These are phyloP conservation scores for Diaporthe caulivora DNA, from an alignment of 2,329 filamentous ascomycete species.

Conservation along the genomic window DNA sequence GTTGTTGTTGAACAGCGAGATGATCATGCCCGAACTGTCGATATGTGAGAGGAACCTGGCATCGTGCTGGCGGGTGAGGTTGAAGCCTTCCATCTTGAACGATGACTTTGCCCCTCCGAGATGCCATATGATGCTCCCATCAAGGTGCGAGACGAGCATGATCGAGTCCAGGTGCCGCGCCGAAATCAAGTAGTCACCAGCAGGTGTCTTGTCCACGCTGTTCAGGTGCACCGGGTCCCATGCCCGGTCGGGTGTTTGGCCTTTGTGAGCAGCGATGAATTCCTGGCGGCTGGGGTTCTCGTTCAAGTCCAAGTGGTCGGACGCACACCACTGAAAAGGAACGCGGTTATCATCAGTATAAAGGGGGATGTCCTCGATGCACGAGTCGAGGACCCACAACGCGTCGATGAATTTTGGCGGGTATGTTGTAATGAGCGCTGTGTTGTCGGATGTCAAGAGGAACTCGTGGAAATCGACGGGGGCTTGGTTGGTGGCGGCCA, in stretches of 20 bases:
- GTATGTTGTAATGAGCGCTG: conserved; percentile 31
- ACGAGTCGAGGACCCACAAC: conserved; percentile 31
- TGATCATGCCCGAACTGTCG: not conserved
- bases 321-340: conserved; percentile 32
- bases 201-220: conserved; percentile 62
- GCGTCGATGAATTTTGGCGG: conserved; percentile 19
- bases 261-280: not conserved
- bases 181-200: conserved; percentile 63
- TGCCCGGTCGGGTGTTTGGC: conserved; percentile 42
- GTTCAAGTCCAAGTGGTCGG: conserved; percentile 21
- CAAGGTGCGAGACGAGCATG: conserved; percentile 58
- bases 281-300: conserved; percentile 16
- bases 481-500: not conserved
- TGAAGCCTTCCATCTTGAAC: conserved; percentile 13
- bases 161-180: conserved; percentile 61
- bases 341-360: not conserved
- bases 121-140: conserved; percentile 62
- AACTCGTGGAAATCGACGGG: conserved; percentile 34
- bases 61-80: conserved; percentile 60
- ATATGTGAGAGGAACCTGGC: conserved; percentile 64
- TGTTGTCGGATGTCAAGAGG: conserved; percentile 21
- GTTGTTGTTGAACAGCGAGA: conserved; percentile 66
- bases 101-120: conserved; percentile 36
- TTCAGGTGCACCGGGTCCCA: conserved; percentile 71
- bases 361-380: conserved; percentile 27